Evolutionary conservation across 1,284 basidiomycete species (phyloP), one percentile per base, ranked within the genome.

Genomic region (Microbotryum lychnidis-dioicae): DNA sequence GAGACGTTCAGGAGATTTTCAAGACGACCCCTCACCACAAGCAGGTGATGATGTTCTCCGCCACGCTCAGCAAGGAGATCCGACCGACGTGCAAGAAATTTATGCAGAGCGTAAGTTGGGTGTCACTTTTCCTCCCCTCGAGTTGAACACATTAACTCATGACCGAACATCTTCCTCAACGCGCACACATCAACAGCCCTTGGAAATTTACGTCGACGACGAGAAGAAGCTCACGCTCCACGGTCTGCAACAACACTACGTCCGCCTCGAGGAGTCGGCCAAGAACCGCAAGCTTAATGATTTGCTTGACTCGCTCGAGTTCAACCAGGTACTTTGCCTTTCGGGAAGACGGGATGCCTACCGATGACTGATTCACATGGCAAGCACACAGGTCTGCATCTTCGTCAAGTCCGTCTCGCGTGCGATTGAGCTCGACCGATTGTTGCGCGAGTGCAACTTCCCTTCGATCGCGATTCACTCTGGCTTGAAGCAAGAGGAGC

Each of bases 11-110:
- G 84, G 96, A 99, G 80, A 97, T 99, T 73, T 99, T 98, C 85
- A 87, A 93, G 72, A 84, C 91, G 20, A 98, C 96, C n/a, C 96
- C 96, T 61, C 94, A 97, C 78, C 92, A 97, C 84, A 99, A 99
- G 82, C 96, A 99, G 82, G 96, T 99, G 69, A 98, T 98, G 96
- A 98, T 99, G 96, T 99, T 99, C 82, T 94, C 91, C 72, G 96
- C 96, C 52, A 99, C 96, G 1, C 80, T 99, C 65, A 85, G 91
- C 61, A 98, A 98, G 81, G 96, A 98, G 69, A 94, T 98, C 65
- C 84, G 96, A 61, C 83, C 87, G 8, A 97, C 93, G 0, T 99
- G 96, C 84, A 98, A 98, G 80, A 98, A 98, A 78, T 99, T 99
- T 77, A 99, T 99, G 96, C 89, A 91, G 60, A 97, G 91, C 76